Conservation (phyloP, 2,329 filamentous ascomycete genomes). For the Venturia nashicola region DNA sequence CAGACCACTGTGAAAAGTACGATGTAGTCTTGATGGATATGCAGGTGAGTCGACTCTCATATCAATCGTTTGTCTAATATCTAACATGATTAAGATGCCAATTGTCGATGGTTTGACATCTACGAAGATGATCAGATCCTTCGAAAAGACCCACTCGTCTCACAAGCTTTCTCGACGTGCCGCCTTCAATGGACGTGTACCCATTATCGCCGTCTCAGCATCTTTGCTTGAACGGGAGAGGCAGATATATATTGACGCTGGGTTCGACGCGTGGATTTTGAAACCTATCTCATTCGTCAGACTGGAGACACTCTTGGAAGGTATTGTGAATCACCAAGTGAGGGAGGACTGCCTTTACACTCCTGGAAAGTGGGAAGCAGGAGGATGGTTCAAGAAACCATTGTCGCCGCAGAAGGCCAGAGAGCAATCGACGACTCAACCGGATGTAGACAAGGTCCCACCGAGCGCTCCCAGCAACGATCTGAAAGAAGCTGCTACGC, state of each 20-base stretch:
- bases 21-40: conserved; percentile 88
- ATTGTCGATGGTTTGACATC: conserved; percentile 76
- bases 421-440: neutral
- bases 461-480: neutral
- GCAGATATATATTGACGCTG: conserved; percentile 58
- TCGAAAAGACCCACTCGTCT: conserved; percentile 43
- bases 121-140: conserved; percentile 70
- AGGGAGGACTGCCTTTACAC: conserved; percentile 55
- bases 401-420: neutral
- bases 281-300: conserved; percentile 78
- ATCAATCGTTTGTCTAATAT: conserved; percentile 1
- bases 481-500: neutral
- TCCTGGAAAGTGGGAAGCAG: conserved; percentile 67
- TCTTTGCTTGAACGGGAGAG: conserved; percentile 61
- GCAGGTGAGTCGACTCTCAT: conserved; percentile 48
- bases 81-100: conserved; percentile 54
- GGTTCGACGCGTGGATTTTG: conserved; percentile 84
- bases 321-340: conserved; percentile 50
- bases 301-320: conserved; percentile 54
- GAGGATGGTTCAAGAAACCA: conserved; percentile 60
- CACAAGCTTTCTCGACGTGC: conserved; percentile 48
- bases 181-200: conserved; percentile 50
- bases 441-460: neutral
- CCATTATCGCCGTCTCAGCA: conserved; percentile 79
- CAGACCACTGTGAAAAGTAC: conserved; percentile 48